These are phyloP conservation scores for Cryphonectria nitschkei DNA, from an alignment of 2,329 filamentous ascomycete genomes.

Conservation along the genomic window DNA sequence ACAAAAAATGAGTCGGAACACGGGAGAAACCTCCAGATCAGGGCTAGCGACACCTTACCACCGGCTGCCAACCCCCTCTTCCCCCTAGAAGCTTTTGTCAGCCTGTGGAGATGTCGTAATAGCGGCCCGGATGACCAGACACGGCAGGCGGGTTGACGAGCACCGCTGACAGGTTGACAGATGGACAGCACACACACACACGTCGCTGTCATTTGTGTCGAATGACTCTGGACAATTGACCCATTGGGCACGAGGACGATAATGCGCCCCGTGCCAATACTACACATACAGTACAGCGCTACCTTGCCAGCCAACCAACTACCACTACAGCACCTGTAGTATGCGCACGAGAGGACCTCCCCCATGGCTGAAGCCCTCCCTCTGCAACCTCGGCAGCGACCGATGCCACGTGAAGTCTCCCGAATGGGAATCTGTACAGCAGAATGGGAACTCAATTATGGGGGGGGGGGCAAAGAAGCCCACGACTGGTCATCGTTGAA, in stretches of 20 bases:
- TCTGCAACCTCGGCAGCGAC: conserved; percentile 5
- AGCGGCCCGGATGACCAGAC: conserved; percentile 16
- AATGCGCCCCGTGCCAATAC: background rate
- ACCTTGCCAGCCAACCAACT: background rate
- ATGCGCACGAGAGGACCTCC: background rate
- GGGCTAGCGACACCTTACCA: background rate
- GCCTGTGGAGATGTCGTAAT: conserved; percentile 10
- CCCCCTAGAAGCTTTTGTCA: background rate
- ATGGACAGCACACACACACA: background rate
- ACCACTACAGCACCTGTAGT: background rate
- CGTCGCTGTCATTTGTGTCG: background rate
- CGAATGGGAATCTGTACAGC: background rate
- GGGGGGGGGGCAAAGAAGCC: too few species aligned
- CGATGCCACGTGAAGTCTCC: conserved; percentile 6
- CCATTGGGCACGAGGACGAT: background rate
- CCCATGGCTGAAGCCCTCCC: background rate
- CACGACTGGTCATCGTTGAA: background rate
- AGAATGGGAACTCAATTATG: background rate
- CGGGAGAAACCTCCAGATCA: background rate
- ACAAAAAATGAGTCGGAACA: background rate
- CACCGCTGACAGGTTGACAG: background rate
- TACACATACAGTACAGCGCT: background rate
- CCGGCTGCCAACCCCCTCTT: background rate
- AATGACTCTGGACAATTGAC: background rate
- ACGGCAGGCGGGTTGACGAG: conserved; percentile 11